These are phyloP conservation scores for Chaetomiaceae sp. DNA, from an alignment of 2,329 filamentous ascomycete species.

Conservation along the genomic window DNA sequence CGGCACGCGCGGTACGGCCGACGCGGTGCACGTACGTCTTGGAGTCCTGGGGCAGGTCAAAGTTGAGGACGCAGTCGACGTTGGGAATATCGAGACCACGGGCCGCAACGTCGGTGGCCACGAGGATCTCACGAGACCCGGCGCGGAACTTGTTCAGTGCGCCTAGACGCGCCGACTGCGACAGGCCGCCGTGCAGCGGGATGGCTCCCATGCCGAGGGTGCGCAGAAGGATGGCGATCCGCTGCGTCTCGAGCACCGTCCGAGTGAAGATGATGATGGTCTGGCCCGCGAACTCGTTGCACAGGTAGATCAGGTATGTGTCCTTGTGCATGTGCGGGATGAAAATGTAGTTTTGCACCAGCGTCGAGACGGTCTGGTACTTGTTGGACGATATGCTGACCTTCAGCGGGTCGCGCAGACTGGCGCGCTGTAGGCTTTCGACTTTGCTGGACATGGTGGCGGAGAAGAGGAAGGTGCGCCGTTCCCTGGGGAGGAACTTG, in stretches of 20 bases:
- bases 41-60: conserved; percentile 75
- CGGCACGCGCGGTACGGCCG: conserved; percentile 80
- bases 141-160: conserved; percentile 87
- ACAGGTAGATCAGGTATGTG: conserved; percentile 77
- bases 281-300: conserved; percentile 84
- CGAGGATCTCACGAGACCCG: conserved; percentile 75
- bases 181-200: conserved; percentile 87
- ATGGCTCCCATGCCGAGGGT: conserved; percentile 85
- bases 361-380: conserved; percentile 86
- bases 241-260: conserved; percentile 86
- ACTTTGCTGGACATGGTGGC: conserved; percentile 94
- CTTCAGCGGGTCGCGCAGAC: conserved; percentile 75
- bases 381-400: conserved; percentile 78
- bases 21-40: conserved; percentile 92
- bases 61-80: conserved; percentile 85
- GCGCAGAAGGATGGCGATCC: conserved; percentile 76
- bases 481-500: conserved; percentile 75
- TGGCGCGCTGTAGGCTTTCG: conserved; percentile 85
- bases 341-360: conserved; percentile 83
- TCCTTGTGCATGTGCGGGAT: conserved; percentile 86
- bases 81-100: conserved; percentile 88
- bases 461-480: conserved; percentile 83
- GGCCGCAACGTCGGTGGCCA: conserved; percentile 91
- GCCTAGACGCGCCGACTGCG: conserved; percentile 79
- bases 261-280: conserved; percentile 86